Percentiles rank a stretch among this genome's conserved stretches.
These are phyloP conservation scores for Hygrocybe coccinea DNA, from an alignment of 768 basidiomycete genomes.

Conservation along the genomic window DNA sequence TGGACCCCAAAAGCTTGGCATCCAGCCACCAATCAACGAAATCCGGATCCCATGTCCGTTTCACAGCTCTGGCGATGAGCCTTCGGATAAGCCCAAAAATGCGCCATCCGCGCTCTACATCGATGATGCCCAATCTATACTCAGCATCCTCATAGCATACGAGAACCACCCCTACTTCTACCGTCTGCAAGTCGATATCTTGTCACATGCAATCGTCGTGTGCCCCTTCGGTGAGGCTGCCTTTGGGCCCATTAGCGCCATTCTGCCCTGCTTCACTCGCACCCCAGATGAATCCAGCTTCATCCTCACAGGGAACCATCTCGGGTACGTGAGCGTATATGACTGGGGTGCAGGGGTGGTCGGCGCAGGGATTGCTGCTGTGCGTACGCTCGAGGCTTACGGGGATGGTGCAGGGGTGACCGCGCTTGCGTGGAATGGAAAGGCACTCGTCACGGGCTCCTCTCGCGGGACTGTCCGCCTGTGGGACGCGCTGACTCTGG, in stretches of 20 bases:
- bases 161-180: constrained; percentile 48
- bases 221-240: constrained; percentile 47
- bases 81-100: constrained; percentile 14
- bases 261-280: constrained; percentile 48
- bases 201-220: constrained; percentile 26
- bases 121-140: constrained; percentile 21
- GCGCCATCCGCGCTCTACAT: constrained; percentile 17
- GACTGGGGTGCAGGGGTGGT: constrained; percentile 35
- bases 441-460: constrained; percentile 64
- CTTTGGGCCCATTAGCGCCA: constrained; percentile 46
- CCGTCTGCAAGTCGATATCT: constrained; percentile 39
- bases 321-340: constrained; percentile 63
- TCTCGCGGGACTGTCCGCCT: constrained; percentile 52
- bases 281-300: constrained; percentile 40
- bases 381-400: constrained; percentile 57
- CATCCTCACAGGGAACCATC: constrained; percentile 57
- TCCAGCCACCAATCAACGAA: constrained; percentile 22
- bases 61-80: constrained; percentile 9
- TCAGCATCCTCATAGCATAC: constrained; percentile 49
- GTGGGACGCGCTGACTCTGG: constrained; percentile 65
- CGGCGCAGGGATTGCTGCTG: constrained; percentile 21
- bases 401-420: constrained; percentile 56
- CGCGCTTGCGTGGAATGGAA: constrained; percentile 55
- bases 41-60: constrained; percentile 37
- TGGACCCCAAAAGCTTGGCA: constrained; percentile 11